Base-by-base conservation (phyloP, 1,139 yeast species). In the Sugiyamaella sp. region DNA sequence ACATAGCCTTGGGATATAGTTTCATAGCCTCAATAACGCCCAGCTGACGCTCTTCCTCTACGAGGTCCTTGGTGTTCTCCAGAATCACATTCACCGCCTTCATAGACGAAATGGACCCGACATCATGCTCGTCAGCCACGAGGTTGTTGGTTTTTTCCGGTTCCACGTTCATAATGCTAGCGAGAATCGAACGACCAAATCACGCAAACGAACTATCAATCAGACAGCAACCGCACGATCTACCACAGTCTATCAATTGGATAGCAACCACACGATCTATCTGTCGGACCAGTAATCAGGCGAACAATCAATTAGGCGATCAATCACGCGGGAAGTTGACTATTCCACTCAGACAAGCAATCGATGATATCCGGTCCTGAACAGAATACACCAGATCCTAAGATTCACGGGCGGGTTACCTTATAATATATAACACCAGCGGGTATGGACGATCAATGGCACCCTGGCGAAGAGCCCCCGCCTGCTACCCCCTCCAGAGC, bases 1-100 rank as follows among this genome's bases (percentile, higher is more conserved):
- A 57, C 39, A 73, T 73, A n/a, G 81, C 79, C 49, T 71, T 68
- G 54, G 63, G 54, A 58, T 69, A 10, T 58, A 60, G 33, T 80
- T 80, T 57, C 68, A 78, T 57, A 67, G 70, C 49, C 63, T 59
- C 49, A 60, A 61, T 61, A 76, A 78, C 42, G 9, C 53, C 40
- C 22, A 53, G 24, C 25, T 48, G 44, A 14, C 50, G 45, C 41
- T 52, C 55, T 55, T 68, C 69, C 39, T 55, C 58, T 19, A 60
- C 60, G 17, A 59, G 57, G 12, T 58, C 63, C 37, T 59, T 49
- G 16, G 66, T 62, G 46, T 51, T 58, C 17, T 60, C 62, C 29
- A 63, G 46, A 35, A 63, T 56, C 24, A 53, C 49, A 45, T 60
- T 50, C n/a, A 61, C 58, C 24, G 60, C 55, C 53, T 60, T 60